Base-by-base conservation (phyloP, 371 early-diverging fungal genomes). In the Mucor irregularis region DNA sequence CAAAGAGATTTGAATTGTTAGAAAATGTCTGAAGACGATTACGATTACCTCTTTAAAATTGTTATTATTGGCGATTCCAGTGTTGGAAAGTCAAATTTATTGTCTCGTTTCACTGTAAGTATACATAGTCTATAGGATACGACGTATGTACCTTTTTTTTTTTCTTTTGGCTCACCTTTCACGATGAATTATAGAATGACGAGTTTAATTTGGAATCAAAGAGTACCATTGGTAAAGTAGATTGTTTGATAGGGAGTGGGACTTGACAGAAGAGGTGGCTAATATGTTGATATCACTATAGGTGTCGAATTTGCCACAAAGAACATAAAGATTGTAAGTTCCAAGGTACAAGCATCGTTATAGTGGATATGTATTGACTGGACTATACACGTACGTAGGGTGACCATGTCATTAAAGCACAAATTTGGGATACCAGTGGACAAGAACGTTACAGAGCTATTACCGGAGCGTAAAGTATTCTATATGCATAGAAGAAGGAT, bases 161-260 rank as follows among this genome's bases (percentile, higher is more conserved):
- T 11, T 35, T 35, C 6, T 35, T 24, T 25, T 17, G 22, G 14
- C 16, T 35, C 14, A n/a, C n/a, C 13, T 35, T 34, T 4, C 11
- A 42, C 43, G 24, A 3, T 5, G 13, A 34, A 31, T 31, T 17
- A 8, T 59, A 76, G 77, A 76, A 95, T 53, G 93, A 98, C 78
- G 96, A 96, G 73, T 99, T 99, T 82, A 93, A 91, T 75, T 73
- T 95, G 59, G 97, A 96, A 64, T 94, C 97, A 51, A 98, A 98
- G 73, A 96, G 99, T 29, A 99, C 99, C 56, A 99, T 99, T 68
- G 99, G 59, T 59, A 59, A 53, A 22, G 14, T 11, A 35, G 26
- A 4, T 5, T 91, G 54, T 90, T 94, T 78, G 92, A 92, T 69
- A 96, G 94, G 79, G 88, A 86, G 69, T 68, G 90, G 53, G 92